Percentiles rank a stretch among this genome's conserved stretches.
Conservation (phyloP, 257 asterid species). For the Fraxinus cuspidata region DNA sequence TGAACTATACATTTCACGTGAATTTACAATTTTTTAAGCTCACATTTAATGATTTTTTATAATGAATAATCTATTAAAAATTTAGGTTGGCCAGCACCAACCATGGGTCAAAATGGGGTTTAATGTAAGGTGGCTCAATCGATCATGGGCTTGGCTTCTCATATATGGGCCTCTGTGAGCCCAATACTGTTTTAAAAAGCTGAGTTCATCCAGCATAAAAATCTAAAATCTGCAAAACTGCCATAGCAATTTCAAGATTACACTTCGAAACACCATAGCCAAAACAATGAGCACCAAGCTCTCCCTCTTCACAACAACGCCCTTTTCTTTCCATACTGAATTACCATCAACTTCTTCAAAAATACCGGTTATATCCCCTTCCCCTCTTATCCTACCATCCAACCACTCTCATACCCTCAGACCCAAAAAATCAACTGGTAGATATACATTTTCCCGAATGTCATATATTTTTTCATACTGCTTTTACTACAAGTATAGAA, state of each 20-base stretch:
- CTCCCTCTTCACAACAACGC: slow-evolving; percentile 40
- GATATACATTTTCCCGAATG: slow-evolving; percentile 21
- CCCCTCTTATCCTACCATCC: slow-evolving; percentile 12
- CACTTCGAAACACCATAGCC: neutral
- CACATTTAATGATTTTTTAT: too few relatives aligned
- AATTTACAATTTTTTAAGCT: too few relatives aligned
- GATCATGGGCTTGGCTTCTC: neutral
- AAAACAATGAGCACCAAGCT: slow-evolving; percentile 33
- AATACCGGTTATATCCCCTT: slow-evolving; percentile 20
- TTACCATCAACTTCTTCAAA: slow-evolving; percentile 35
- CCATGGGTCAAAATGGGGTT: too few relatives aligned
- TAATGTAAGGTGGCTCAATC: too few relatives aligned
- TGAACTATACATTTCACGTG: too few relatives aligned
- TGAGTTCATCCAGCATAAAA: neutral
- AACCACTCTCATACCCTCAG: slow-evolving; percentile 27
- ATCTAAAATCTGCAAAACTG: neutral
- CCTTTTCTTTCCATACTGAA: slow-evolving; percentile 43
- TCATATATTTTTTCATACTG: neutral
- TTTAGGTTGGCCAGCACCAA: too few relatives aligned
- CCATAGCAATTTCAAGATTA: neutral
- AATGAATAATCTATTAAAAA: too few relatives aligned
- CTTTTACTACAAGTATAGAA: neutral
- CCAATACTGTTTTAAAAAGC: neutral
- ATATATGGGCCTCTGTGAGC: neutral
- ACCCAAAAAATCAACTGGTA: slow-evolving; percentile 28